Evolutionary conservation across 192 early-diverging fungal genomes (phyloP), one percentile per base, ranked within the genome.

Genomic region (Coemansia sp.): DNA sequence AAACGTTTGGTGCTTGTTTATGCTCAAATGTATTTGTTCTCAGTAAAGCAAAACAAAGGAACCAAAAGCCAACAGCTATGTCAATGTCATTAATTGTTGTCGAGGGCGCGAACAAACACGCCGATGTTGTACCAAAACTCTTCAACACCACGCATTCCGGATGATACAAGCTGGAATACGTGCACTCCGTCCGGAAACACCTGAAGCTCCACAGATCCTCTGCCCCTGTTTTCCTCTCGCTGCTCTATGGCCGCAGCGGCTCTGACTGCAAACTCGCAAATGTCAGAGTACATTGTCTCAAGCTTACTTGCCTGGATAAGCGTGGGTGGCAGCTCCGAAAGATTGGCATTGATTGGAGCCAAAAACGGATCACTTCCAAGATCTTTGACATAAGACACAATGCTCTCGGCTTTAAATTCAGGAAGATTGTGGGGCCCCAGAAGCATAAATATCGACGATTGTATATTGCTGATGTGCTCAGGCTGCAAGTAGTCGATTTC

Each of bases 221-320:
- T 46, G 21, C 10, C 19, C 43, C 18, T 19, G 61, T 46, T 43
- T 21, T 41, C 9, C 16, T 51, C 26, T 8, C 11, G 41, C n/a
- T 22, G 39, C 15, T 56, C 41, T 39, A 54, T 36, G 18, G 10
- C 10, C 6, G 5, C 12, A 10, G 16, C 8, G 0, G 71, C 70
- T 4, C 63, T 37, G 15, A 5, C n/a, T 0, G 57, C 71, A 77
- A 84, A 84, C 69, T 63, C 73, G 16, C 49, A 3, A 32, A 84
- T 69, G 32, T 84, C 83, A 56, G 74, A 72, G 11, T 39, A 59
- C 71, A 84, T 80, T 8, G 72, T 63, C 52, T 84, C 83, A 3
- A 52, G 58, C 0, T 62, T 45, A 26, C 72, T 78, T 15, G 37
- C 66, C 57, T 84, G 83, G 18, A 84, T 51, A 21, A 84, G 69